Percentiles rank a stretch among this genome's conserved stretches.
phyloP scores from a whole-genome alignment of 2,329 filamentous ascomycete species.

The Neobulgaria alba region DNA sequence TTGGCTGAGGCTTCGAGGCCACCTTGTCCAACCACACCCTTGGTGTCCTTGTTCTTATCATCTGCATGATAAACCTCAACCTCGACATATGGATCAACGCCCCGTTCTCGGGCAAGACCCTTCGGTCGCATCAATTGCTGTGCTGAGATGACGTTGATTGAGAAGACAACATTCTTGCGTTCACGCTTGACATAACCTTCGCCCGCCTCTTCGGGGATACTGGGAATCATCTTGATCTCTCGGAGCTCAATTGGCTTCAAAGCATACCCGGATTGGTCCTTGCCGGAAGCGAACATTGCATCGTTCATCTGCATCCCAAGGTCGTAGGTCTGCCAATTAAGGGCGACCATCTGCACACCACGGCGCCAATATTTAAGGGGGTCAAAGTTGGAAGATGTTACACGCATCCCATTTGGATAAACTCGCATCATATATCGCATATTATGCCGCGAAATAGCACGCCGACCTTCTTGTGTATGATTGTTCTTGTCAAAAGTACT shows the following conservation, averaged over 20 bases:
- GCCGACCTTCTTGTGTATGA: conserved; percentile 66
- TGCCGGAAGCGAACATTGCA: conserved; percentile 91
- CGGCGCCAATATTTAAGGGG: conserved; percentile 89
- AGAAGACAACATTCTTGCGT: conserved; percentile 76
- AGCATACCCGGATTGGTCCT: conserved; percentile 83
- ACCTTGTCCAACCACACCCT: conserved; percentile 57
- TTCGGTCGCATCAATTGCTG: conserved; percentile 85
- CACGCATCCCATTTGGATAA: conserved; percentile 74
- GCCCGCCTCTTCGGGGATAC: conserved; percentile 40
- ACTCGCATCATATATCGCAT: conserved; percentile 87
- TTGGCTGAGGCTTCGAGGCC: conserved; percentile 56
- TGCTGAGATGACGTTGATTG: conserved; percentile 82
- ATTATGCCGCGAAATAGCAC: conserved; percentile 79
- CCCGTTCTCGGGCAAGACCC: conserved; percentile 61
- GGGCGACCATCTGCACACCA: conserved; percentile 92
- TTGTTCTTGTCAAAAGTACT: conserved; percentile 76
- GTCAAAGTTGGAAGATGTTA: conserved; percentile 90
- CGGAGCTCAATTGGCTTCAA: conserved; percentile 85
- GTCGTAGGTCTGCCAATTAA: conserved; percentile 98
- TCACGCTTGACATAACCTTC: conserved; percentile 56
- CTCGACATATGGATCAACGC: conserved; percentile 87
- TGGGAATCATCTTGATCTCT: conserved; percentile 53
- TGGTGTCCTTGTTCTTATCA: conserved; percentile 83
- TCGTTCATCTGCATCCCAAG: conserved; percentile 93
- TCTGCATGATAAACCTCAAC: conserved; percentile 92